These are phyloP conservation scores for Nemania bipapillata DNA, from an alignment of 2,329 filamentous ascomycete species.

Conservation along the genomic window DNA sequence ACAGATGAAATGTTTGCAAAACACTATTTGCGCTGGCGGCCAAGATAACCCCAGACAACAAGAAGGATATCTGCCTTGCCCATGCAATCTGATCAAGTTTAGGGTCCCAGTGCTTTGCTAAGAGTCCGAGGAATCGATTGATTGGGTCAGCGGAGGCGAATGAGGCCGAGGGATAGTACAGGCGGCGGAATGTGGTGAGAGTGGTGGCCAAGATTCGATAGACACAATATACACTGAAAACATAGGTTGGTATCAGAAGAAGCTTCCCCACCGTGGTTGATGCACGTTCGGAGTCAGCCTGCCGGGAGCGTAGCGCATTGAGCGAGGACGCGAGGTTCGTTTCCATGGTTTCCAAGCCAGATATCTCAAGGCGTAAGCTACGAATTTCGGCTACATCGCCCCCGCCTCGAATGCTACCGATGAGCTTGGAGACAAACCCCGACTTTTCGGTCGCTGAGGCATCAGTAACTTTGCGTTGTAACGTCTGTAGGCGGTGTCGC, in stretches of 20 bases:
- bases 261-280: constrained; percentile 74
- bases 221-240: constrained; percentile 83
- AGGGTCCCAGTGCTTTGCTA: constrained; percentile 86
- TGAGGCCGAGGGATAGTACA: constrained; percentile 59
- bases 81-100: constrained; percentile 83
- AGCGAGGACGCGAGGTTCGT: constrained; percentile 74
- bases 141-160: constrained; percentile 82
- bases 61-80: constrained; percentile 85
- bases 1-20: constrained; percentile 84
- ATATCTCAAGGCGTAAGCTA: constrained; percentile 76
- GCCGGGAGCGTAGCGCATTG: constrained; percentile 69
- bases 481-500: constrained; percentile 73
- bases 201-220: constrained; percentile 82
- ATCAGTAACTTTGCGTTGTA: constrained; percentile 70
- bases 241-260: constrained; percentile 69
- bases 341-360: constrained; percentile 83
- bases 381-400: constrained; percentile 69
- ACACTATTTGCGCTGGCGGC: constrained; percentile 83
- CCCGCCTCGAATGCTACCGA: constrained; percentile 75
- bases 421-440: constrained; percentile 77
- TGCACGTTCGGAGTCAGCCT: constrained; percentile 72
- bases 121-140: constrained; percentile 80
- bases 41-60: constrained; percentile 84
- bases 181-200: constrained; percentile 73
- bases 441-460: constrained; percentile 56